A percentile compares a stretch with the other conserved stretches of the same genome.
Conservation (phyloP, 371 early-diverging fungal species). For the Mortierella sp. region DNA sequence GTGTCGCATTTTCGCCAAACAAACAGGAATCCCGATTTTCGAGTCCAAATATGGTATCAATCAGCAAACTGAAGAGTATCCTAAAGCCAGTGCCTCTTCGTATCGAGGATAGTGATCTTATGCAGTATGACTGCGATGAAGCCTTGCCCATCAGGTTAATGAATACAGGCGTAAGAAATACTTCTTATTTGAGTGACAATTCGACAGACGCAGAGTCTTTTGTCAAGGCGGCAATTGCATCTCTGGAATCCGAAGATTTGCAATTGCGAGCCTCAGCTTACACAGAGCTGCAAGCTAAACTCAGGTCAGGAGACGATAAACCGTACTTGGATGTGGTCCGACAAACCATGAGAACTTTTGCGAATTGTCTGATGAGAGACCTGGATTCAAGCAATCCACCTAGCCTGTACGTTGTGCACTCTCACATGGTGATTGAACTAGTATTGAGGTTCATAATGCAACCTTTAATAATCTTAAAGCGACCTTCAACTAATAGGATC, state of each 20-base stretch:
- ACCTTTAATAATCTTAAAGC: background rate
- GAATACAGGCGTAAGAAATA: background rate
- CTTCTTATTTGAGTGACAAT: background rate
- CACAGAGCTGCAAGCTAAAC: slow-evolving; percentile 17
- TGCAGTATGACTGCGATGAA: background rate
- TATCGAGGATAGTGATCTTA: background rate
- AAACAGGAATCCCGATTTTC: slow-evolving; percentile 37
- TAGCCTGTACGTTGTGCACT: slow-evolving; percentile 13
- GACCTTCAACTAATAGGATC: slow-evolving; percentile 5
- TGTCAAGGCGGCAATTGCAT: slow-evolving; percentile 13
- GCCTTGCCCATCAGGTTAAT: background rate
- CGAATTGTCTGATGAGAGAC: slow-evolving; percentile 20
- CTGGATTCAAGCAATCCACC: slow-evolving; percentile 20
- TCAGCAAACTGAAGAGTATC: slow-evolving; percentile 26
- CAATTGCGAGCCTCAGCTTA: slow-evolving; percentile 14
- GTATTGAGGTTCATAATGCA: too few relatives aligned
- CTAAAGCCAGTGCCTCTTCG: slow-evolving; percentile 23
- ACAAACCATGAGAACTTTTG: slow-evolving; percentile 21
- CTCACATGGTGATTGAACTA: background rate
- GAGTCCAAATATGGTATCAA: slow-evolving; percentile 1
- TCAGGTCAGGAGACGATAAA: slow-evolving; percentile 22
- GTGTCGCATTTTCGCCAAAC: slow-evolving; percentile 42
- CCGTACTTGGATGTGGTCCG: slow-evolving; percentile 15
- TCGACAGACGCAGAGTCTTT: slow-evolving; percentile 8
- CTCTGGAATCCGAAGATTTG: slow-evolving; percentile 19